These are phyloP conservation scores for Corymbia maculata DNA, from an alignment of 345 rosid species.

Conservation along the genomic window DNA sequence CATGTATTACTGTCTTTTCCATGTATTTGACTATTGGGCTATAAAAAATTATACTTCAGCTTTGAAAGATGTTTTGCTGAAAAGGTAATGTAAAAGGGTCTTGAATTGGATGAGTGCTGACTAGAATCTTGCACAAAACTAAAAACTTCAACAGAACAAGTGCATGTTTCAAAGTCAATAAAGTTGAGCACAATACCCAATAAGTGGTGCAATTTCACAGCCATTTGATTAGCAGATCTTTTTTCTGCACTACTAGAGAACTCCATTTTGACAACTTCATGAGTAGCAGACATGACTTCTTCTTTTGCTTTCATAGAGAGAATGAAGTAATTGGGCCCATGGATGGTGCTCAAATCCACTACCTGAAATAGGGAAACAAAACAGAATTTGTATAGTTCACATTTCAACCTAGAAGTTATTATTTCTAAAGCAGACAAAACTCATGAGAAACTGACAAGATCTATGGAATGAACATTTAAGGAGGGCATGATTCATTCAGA, in stretches of 20 bases:
- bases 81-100: background rate
- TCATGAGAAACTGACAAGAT: background rate
- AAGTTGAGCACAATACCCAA: conserved; percentile 49
- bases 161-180: background rate
- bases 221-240: conserved; percentile 58
- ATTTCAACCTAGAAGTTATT: background rate
- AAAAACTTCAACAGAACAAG: background rate
- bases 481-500: background rate
- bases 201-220: conserved; percentile 54
- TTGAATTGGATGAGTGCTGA: background rate
- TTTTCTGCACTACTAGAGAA: conserved; percentile 54
- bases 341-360: conserved; percentile 56
- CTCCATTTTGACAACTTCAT: conserved; percentile 62
- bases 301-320: conserved; percentile 51
- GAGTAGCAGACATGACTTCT: conserved; percentile 60
- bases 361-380: conserved; percentile 31
- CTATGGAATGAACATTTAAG: background rate
- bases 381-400: background rate
- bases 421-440: background rate
- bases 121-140: background rate
- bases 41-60: background rate
- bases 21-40: background rate
- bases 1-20: background rate
- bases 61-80: background rate
- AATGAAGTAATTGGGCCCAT: conserved; percentile 58